These are phyloP conservation scores for Quercus tomentella DNA, from an alignment of 331 rosid species.

Conservation along the genomic window DNA sequence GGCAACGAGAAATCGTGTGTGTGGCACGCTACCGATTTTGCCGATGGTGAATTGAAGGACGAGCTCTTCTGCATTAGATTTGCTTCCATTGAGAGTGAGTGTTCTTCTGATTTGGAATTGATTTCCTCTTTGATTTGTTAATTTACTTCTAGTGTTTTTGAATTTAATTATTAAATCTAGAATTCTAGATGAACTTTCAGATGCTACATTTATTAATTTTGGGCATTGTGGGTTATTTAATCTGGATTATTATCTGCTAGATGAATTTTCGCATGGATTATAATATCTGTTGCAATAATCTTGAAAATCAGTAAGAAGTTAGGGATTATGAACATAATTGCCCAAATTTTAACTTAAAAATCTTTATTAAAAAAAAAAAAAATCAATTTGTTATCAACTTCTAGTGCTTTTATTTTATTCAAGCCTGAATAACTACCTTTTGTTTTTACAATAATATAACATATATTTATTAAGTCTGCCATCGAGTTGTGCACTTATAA, in stretches of 20 bases:
- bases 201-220: background rate
- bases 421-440: no score
- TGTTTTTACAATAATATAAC: no score
- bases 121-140: background rate
- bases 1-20: slow-evolving; percentile 94
- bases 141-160: background rate
- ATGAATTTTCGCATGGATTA: background rate
- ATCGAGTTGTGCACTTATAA: background rate
- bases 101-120: background rate
- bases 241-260: background rate
- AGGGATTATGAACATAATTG: no score
- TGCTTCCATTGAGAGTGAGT: slow-evolving; percentile 89
- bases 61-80: slow-evolving; percentile 97
- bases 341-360: no score
- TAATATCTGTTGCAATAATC: no score
- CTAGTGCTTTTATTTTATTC: no score
- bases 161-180: background rate
- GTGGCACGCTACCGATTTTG: slow-evolving; percentile 94
- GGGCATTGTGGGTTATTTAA: background rate
- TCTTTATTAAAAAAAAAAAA: no score
- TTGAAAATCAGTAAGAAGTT: no score
- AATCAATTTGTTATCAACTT: no score
- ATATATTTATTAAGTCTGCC: background rate
- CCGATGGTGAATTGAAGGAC: slow-evolving; percentile 93
- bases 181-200: background rate